Percentiles rank a stretch among this genome's conserved stretches.
These are phyloP conservation scores for Pistacia atlantica DNA, from an alignment of 345 rosid species.

Conservation along the genomic window DNA sequence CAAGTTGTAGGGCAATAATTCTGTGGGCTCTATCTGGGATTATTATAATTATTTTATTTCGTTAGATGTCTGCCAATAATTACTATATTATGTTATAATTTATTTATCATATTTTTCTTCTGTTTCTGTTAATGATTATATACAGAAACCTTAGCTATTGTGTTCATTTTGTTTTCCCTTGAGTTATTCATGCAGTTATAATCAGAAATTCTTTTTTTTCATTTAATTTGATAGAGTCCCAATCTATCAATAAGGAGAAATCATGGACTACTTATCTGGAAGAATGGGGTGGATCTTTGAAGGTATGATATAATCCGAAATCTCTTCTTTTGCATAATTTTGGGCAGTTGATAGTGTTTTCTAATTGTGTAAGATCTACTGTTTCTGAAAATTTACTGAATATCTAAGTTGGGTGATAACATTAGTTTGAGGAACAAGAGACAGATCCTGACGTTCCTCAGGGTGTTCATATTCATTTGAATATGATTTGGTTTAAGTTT, in stretches of 20 bases:
- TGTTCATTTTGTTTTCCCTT: slow-evolving; percentile 10
- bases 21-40: not conserved
- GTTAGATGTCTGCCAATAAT: not conserved
- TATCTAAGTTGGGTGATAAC: not conserved
- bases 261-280: slow-evolving; percentile 37
- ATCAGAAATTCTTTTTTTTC: slow-evolving; percentile 17
- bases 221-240: slow-evolving; percentile 47
- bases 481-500: slow-evolving; percentile 1
- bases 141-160: not conserved
- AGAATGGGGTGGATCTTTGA: slow-evolving; percentile 58
- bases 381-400: not conserved
- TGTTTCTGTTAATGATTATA: not conserved
- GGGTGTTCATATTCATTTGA: not conserved
- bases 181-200: slow-evolving; percentile 14
- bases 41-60: not conserved
- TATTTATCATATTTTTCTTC: not conserved
- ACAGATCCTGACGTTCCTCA: not conserved
- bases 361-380: not conserved
- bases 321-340: not conserved
- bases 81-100: too few relatives aligned
- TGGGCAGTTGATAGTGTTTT: not conserved
- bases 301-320: slow-evolving; percentile 44
- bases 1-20: not conserved
- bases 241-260: slow-evolving; percentile 34
- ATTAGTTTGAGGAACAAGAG: not conserved